These are phyloP conservation scores for Panus rudis DNA, from an alignment of 768 basidiomycete genomes.

Conservation along the genomic window DNA sequence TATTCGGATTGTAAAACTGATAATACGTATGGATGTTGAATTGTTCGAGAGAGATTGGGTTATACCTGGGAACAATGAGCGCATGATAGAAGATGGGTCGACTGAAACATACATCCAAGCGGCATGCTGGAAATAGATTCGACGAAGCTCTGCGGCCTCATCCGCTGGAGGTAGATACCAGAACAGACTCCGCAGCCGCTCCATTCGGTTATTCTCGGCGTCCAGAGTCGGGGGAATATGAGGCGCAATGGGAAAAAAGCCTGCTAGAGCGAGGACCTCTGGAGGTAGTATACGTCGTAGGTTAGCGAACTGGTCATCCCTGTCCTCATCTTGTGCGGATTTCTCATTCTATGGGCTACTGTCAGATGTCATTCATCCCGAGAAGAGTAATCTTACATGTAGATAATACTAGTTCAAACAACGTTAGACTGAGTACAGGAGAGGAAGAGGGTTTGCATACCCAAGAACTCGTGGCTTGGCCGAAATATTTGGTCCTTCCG, in stretches of 20 bases:
- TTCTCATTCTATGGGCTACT: constrained; percentile 45
- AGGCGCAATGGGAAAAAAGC: constrained; percentile 57
- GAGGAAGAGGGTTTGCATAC: constrained; percentile 34
- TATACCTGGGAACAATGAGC: constrained; percentile 40
- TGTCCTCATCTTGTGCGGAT: constrained; percentile 47
- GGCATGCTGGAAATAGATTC: constrained; percentile 56
- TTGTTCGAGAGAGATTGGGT: constrained; percentile 50
- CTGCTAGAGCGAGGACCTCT: constrained; percentile 57
- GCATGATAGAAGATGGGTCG: constrained; percentile 1
- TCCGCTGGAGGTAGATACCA: constrained; percentile 64
- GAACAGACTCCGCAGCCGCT: constrained; percentile 49
- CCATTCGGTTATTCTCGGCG: constrained; percentile 20
- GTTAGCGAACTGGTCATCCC: constrained; percentile 38
- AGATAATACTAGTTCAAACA: constrained; percentile 53
- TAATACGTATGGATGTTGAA: constrained; percentile 46
- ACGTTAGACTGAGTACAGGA: constrained; percentile 10
- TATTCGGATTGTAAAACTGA: constrained; percentile 44
- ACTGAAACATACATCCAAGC: constrained; percentile 55
- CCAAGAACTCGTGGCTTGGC: constrained; percentile 72
- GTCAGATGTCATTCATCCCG: constrained; percentile 3
- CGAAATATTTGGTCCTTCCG: constrained; percentile 70
- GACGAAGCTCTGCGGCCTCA: constrained; percentile 53
- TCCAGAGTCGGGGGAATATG: constrained; percentile 30
- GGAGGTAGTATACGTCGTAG: constrained; percentile 52
- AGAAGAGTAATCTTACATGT: constrained; percentile 39